Percentiles rank a stretch among this genome's conserved stretches.
These are phyloP conservation scores for Metschnikowia koreensis DNA, from an alignment of 805 yeast species.

Conservation along the genomic window DNA sequence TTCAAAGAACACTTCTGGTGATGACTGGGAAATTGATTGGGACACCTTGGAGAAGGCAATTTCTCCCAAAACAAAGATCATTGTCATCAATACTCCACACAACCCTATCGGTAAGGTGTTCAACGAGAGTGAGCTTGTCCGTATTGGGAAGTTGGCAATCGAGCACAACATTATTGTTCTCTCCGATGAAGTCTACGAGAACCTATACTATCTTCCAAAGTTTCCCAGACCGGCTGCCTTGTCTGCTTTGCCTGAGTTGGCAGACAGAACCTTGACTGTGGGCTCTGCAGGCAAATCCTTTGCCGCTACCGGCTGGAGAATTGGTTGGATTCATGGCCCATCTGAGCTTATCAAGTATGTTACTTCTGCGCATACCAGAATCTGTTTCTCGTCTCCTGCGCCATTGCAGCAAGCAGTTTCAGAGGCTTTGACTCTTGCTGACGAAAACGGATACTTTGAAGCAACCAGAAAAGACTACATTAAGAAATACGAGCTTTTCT, in stretches of 20 bases:
- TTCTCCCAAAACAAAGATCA: slow-evolving; percentile 73
- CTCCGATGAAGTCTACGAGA: slow-evolving; percentile 95
- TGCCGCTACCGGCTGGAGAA: slow-evolving; percentile 99
- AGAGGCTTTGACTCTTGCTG: slow-evolving; percentile 64
- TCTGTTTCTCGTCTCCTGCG: slow-evolving; percentile 86
- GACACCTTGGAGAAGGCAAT: slow-evolving; percentile 71
- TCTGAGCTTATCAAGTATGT: slow-evolving; percentile 78
- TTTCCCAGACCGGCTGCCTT: slow-evolving; percentile 86
- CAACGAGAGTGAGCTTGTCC: slow-evolving; percentile 66
- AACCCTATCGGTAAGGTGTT: slow-evolving; percentile 94
- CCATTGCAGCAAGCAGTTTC: slow-evolving; percentile 94
- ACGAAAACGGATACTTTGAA: slow-evolving; percentile 62
- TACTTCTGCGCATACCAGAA: slow-evolving; percentile 88
- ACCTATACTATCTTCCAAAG: slow-evolving; percentile 64
- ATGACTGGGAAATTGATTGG: slow-evolving; percentile 86
- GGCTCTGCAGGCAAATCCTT: slow-evolving; percentile 98
- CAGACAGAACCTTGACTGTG: slow-evolving; percentile 77
- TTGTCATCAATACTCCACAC: slow-evolving; percentile 91
- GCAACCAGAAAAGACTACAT: slow-evolving; percentile 65
- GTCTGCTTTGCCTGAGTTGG: slow-evolving; percentile 64
- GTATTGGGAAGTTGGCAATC: slow-evolving; percentile 80
- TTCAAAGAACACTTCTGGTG: slow-evolving; percentile 63
- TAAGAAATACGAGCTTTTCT: slow-evolving; percentile 70
- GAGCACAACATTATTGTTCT: slow-evolving; percentile 78
- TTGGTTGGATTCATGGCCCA: slow-evolving; percentile 93